These are phyloP conservation scores for Prunus mume DNA, from an alignment of 306 rosid genomes.

Conservation along the genomic window DNA sequence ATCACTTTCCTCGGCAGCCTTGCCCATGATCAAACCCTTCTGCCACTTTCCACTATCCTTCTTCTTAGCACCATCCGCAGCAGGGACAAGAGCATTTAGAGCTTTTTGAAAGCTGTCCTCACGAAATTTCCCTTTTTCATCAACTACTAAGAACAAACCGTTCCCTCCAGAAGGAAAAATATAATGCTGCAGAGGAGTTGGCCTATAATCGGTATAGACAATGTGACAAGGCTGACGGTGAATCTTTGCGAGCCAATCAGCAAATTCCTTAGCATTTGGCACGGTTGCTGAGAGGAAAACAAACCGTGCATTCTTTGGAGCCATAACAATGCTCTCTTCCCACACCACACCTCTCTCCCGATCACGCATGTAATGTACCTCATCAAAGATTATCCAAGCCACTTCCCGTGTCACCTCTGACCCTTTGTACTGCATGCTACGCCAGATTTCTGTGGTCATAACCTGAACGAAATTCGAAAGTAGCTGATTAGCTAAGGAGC, in stretches of 20 bases:
- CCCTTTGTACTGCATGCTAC: conserved; percentile 97
- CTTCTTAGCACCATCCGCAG: conserved; percentile 51
- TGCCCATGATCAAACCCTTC: conserved; percentile 64
- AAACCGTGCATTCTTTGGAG: conserved; percentile 85
- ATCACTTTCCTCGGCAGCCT: conserved; percentile 74
- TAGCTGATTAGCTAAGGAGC: neutral
- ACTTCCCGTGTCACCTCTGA: conserved; percentile 88
- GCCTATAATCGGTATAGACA: conserved; percentile 91
- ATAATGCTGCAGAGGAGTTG: conserved; percentile 96
- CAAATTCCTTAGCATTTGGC: conserved; percentile 92
- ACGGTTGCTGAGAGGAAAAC: conserved; percentile 95
- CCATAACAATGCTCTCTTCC: conserved; percentile 99
- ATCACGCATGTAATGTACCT: conserved; percentile 97
- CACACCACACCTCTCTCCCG: conserved; percentile 96
- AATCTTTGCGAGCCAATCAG: conserved; percentile 97
- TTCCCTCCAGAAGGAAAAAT: conserved; percentile 84
- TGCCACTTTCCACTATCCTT: conserved; percentile 69
- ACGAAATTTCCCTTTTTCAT: conserved; percentile 78
- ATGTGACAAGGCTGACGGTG: conserved; percentile 95
- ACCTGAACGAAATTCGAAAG: conserved; percentile 50
- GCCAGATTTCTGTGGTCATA: conserved; percentile 97
- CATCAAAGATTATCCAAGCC: conserved; percentile 94
- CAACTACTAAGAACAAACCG: conserved; percentile 86
- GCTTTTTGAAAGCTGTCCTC: conserved; percentile 87
- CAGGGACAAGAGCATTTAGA: conserved; percentile 70